Evolutionary conservation across 768 basidiomycete species (phyloP).

Genomic region (Neoboletus magnificus): DNA sequence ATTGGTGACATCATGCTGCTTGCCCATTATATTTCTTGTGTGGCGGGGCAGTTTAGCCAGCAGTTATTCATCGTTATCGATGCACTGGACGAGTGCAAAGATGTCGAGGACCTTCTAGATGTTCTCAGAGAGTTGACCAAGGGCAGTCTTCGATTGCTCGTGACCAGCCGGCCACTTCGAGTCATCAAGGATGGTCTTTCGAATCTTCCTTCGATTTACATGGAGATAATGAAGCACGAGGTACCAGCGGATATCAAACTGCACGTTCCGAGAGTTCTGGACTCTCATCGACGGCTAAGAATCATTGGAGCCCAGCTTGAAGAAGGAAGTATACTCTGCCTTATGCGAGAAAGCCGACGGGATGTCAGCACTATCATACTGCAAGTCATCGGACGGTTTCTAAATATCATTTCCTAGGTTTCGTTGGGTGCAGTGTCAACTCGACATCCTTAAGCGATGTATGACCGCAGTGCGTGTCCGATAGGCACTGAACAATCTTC

Average conservation of each 20-base stretch:
- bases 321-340: background rate
- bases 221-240: background rate
- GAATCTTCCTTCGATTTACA: background rate
- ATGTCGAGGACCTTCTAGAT: background rate
- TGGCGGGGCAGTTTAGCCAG: background rate
- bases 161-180: conserved; percentile 3
- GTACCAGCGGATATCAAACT: background rate
- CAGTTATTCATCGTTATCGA: conserved; percentile 7
- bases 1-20: background rate
- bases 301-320: background rate
- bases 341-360: conserved; percentile 5
- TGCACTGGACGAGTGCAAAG: conserved; percentile 11
- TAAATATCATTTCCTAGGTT: background rate
- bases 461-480: background rate
- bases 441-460: background rate
- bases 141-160: background rate
- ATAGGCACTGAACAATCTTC: conserved; percentile 1
- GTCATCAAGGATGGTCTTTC: conserved; percentile 3
- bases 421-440: conserved; percentile 10
- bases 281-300: conserved; percentile 3
- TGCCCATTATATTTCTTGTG: background rate
- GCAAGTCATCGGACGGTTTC: too few species aligned
- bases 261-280: conserved; percentile 1
- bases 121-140: background rate
- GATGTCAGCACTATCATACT: background rate